Evolutionary conservation across 345 rosid genomes (phyloP).

Genomic region (Pelargonium nanum): DNA sequence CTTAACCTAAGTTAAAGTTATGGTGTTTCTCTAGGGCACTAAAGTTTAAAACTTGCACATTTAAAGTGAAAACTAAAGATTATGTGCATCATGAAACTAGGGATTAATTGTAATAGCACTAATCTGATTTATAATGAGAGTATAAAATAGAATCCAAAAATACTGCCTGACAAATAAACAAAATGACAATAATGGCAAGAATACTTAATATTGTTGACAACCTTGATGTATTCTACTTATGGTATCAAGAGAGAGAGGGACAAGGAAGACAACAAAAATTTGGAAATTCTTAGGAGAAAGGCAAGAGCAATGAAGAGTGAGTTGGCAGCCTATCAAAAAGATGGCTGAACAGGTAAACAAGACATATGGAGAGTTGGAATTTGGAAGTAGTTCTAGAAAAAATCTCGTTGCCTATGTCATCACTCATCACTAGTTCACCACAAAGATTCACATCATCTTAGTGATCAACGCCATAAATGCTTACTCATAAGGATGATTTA

Average conservation of each 20-base stretch:
- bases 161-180: too few relatives aligned
- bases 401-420: background rate
- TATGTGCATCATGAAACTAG: too few relatives aligned
- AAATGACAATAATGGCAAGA: background rate
- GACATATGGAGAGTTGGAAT: background rate
- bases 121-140: too few relatives aligned
- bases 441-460: background rate
- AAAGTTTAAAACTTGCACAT: background rate
- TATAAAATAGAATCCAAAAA: too few relatives aligned
- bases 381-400: background rate
- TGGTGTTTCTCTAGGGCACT: background rate
- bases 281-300: background rate
- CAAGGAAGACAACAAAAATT: background rate
- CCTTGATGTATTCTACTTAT: background rate
- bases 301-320: background rate
- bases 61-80: too few relatives aligned
- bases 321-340: background rate
- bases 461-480: background rate
- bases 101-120: too few relatives aligned
- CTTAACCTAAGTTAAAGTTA: background rate
- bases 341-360: too few relatives aligned
- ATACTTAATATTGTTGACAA: too few relatives aligned
- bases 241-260: background rate
- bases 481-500: background rate
- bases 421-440: too few relatives aligned